phyloP scores from a whole-genome alignment of 805 yeast genomes.

The Jamesozyma piceae region DNA sequence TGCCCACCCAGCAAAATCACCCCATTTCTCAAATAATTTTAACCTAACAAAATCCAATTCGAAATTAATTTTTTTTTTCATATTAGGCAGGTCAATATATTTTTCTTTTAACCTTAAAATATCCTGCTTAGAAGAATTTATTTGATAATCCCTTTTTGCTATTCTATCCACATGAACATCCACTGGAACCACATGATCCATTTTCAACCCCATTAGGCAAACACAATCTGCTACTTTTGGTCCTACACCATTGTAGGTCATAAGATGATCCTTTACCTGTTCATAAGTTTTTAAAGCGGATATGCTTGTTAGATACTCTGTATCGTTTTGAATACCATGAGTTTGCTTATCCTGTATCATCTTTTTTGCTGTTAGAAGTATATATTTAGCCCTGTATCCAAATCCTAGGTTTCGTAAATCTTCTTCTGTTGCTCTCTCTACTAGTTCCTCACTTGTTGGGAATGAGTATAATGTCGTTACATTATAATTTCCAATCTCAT shows the following conservation, averaged over 20 bases:
- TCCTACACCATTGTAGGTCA: conserved; percentile 78
- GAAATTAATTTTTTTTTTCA: conserved; percentile 26
- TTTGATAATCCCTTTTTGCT: conserved; percentile 71
- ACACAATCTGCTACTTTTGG: conserved; percentile 98
- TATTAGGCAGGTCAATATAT: conserved; percentile 22
- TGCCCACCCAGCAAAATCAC: conserved; percentile 96
- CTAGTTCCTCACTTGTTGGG: conserved; percentile 54
- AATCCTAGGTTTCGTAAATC: conserved; percentile 44
- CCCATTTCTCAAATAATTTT: conserved; percentile 66
- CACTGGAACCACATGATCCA: conserved; percentile 83
- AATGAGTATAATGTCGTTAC: conserved; percentile 58
- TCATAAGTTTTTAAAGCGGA: conserved; percentile 36
- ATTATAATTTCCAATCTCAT: conserved; percentile 42
- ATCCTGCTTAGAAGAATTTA: conserved; percentile 29
- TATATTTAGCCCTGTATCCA: conserved; percentile 89
- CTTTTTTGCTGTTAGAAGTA: conserved; percentile 62
- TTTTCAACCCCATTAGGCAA: conserved; percentile 55
- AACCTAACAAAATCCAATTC: conserved; percentile 42
- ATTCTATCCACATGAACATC: conserved; percentile 93
- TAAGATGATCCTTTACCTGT: conserved; percentile 32
- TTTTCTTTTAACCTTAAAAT: conserved; percentile 21
- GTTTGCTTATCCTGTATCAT: conserved; percentile 32
- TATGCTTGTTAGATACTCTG: conserved; percentile 31
- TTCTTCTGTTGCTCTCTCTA: conserved; percentile 35
- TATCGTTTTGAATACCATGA: conserved; percentile 15